Evolutionary conservation across 345 rosid genomes (phyloP).

Genomic region (Boechera stricta): DNA sequence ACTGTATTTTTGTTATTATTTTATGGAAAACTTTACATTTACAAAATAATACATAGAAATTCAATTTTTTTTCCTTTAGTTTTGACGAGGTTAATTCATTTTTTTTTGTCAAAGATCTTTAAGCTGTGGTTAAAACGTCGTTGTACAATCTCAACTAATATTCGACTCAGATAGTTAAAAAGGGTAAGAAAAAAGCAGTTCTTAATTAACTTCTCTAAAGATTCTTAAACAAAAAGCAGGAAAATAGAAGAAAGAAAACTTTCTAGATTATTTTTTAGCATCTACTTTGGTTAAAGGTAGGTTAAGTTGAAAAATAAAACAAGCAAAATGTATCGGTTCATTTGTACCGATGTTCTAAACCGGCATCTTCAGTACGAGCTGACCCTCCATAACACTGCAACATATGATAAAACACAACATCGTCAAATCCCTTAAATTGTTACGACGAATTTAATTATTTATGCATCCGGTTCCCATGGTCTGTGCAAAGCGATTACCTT

Average conservation of each 20-base stretch:
- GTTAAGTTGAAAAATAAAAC: slow-evolving; percentile 1
- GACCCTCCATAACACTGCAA: slow-evolving; percentile 56
- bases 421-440: neutral
- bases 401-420: neutral
- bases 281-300: slow-evolving; percentile 31
- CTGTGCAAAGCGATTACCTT: slow-evolving; percentile 49
- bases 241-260: slow-evolving; percentile 15
- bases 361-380: slow-evolving; percentile 49
- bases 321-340: slow-evolving; percentile 23
- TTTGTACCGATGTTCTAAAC: slow-evolving; percentile 39
- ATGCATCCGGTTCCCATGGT: too few relatives aligned
- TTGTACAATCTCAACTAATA: neutral
- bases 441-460: neutral
- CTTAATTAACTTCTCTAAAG: slow-evolving; percentile 24
- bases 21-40: neutral
- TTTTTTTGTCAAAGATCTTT: neutral
- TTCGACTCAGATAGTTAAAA: slow-evolving; percentile 9
- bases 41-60: neutral
- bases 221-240: slow-evolving; percentile 5
- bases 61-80: neutral
- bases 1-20: neutral
- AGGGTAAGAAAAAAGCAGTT: neutral
- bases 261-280: slow-evolving; percentile 35
- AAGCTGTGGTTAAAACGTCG: neutral
- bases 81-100: neutral